These are phyloP conservation scores for Aurantiochytrium sp. DNA, from an alignment of 108 stramenopile species.

Conservation along the genomic window DNA sequence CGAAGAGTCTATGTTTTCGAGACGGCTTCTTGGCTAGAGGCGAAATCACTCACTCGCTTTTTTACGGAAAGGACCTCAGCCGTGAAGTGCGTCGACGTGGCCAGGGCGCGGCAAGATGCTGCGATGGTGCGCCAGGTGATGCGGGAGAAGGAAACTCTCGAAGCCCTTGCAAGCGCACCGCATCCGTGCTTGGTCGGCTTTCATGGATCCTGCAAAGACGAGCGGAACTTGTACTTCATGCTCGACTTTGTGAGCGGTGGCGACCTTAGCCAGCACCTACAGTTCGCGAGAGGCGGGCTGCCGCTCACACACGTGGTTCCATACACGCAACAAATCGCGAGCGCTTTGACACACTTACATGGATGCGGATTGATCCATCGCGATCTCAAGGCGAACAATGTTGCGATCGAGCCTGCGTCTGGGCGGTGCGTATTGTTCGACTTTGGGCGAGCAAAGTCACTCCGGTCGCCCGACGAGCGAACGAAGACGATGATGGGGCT, in stretches of 20 bases:
- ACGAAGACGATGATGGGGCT: background rate
- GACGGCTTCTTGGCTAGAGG: too few relatives aligned
- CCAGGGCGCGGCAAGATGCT: background rate
- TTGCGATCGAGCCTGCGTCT: background rate
- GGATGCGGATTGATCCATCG: background rate
- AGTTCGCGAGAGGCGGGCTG: background rate
- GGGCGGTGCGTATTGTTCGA: background rate
- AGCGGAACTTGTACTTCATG: background rate
- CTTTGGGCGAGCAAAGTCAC: background rate
- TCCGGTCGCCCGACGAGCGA: background rate
- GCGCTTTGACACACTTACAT: background rate
- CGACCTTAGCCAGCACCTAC: background rate
- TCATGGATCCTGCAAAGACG: conserved; percentile 12
- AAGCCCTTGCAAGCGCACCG: background rate
- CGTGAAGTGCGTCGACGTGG: background rate
- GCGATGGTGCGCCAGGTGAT: background rate
- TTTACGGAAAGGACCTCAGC: too few relatives aligned
- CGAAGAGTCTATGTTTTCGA: background rate
- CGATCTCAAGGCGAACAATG: background rate
- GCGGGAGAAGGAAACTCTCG: background rate
- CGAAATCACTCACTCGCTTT: too few relatives aligned
- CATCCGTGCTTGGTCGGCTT: background rate
- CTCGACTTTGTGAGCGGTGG: background rate
- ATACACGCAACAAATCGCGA: background rate
- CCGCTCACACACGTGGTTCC: background rate